phyloP scores from a whole-genome alignment of 1,139 yeast genomes.

The Sugiyamaella neomexicana region DNA sequence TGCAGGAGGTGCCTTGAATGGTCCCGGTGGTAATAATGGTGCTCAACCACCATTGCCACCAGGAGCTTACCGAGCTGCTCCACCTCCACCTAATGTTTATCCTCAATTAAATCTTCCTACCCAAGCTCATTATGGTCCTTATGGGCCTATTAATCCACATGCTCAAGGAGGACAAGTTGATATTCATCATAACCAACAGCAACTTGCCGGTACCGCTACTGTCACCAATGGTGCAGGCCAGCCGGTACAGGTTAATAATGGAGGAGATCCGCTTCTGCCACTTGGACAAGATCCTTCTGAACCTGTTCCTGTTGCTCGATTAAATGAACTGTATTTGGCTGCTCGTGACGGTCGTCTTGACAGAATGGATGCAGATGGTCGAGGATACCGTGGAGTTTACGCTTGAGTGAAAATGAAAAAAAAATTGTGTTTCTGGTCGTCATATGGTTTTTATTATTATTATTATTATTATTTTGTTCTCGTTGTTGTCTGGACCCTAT shows the following conservation, averaged over 20 bases:
- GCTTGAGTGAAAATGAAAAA: conserved; percentile 39
- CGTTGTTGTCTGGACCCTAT: conserved; percentile 3
- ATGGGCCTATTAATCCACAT: conserved; percentile 42
- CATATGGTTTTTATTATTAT: too few relatives aligned
- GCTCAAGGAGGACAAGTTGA: conserved; percentile 32
- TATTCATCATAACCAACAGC: conserved; percentile 28
- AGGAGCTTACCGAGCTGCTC: conserved; percentile 21
- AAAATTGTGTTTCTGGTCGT: not conserved
- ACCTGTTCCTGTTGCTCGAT: conserved; percentile 45
- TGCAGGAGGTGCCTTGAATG: conserved; percentile 11
- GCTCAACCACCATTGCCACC: conserved; percentile 11
- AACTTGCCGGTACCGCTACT: conserved; percentile 8
- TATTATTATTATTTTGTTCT: conserved; percentile 3
- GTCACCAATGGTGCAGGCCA: conserved; percentile 21
- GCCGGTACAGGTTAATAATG: conserved; percentile 22
- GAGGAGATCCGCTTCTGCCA: conserved; percentile 18
- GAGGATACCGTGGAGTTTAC: conserved; percentile 46
- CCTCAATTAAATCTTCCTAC: conserved; percentile 40
- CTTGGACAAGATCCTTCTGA: conserved; percentile 40
- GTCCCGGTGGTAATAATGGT: conserved; percentile 10
- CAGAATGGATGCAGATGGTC: conserved; percentile 48
- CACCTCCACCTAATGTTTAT: conserved; percentile 39
- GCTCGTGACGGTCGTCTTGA: conserved; percentile 52
- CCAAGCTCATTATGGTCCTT: conserved; percentile 39
- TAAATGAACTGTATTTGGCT: conserved; percentile 50